Conservation (phyloP, 768 basidiomycete genomes). For the Boletus rex-veris region DNA sequence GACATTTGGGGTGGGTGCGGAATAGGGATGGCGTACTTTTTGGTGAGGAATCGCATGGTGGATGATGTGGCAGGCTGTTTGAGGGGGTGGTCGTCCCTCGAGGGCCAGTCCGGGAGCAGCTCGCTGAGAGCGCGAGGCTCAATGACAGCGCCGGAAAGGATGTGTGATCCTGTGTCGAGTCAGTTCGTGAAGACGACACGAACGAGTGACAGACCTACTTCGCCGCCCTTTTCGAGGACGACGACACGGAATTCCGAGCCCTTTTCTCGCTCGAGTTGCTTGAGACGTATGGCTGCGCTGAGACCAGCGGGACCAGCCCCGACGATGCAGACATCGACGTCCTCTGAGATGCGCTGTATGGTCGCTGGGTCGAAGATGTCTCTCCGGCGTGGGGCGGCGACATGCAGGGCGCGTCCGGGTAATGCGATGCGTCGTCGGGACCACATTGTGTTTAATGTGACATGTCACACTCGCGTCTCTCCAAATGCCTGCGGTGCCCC, state of each 20-base stretch:
- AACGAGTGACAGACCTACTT: conserved; percentile 65
- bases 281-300: conserved; percentile 91
- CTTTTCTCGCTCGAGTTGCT: conserved; percentile 64
- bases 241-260: conserved; percentile 79
- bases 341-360: conserved; percentile 84
- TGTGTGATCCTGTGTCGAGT: conserved; percentile 72
- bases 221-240: conserved; percentile 90
- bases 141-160: conserved; percentile 92
- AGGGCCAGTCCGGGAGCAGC: conserved; percentile 82
- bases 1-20: conserved; percentile 98
- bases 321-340: conserved; percentile 96
- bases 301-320: conserved; percentile 95
- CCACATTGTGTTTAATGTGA: background rate
- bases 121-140: conserved; percentile 91
- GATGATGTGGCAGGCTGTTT: conserved; percentile 75
- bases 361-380: conserved; percentile 49
- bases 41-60: conserved; percentile 83
- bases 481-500: conserved; percentile 50
- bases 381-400: conserved; percentile 15
- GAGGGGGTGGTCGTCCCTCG: conserved; percentile 67
- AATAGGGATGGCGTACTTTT: conserved; percentile 65
- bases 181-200: background rate
- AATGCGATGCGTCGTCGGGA: background rate
- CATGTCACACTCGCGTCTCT: background rate
- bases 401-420: conserved; percentile 18